Conservation (phyloP, 2,329 filamentous ascomycete genomes). For the Nigrospora oryzae region DNA sequence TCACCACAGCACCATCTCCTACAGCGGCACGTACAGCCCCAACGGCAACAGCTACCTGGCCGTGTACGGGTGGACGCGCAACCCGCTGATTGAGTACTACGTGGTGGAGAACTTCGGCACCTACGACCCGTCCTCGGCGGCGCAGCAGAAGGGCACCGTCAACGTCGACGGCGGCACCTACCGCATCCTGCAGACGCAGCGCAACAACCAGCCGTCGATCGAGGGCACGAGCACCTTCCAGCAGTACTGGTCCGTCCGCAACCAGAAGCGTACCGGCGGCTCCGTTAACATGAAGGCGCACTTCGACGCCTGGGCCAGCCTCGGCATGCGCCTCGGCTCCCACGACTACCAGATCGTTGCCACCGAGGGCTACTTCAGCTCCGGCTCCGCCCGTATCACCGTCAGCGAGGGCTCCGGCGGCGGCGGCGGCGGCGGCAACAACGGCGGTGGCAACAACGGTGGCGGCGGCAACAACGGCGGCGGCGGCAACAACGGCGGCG, state of each 20-base stretch:
- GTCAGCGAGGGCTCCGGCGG: neutral
- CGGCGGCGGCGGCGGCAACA: neutral
- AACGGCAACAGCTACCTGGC: constrained; percentile 34
- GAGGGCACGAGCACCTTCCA: constrained; percentile 35
- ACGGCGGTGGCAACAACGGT: neutral
- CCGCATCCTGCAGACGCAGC: constrained; percentile 21
- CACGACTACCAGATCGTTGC: constrained; percentile 23
- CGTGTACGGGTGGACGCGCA: constrained; percentile 29
- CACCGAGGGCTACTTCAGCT: constrained; percentile 30
- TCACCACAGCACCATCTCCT: constrained; percentile 32
- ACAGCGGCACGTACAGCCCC: constrained; percentile 36
- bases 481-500: neutral
- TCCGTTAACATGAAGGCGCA: constrained; percentile 17
- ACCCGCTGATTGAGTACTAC: constrained; percentile 28
- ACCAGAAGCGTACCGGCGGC: constrained; percentile 24
- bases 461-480: no score
- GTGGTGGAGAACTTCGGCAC: constrained; percentile 34
- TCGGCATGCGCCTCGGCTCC: constrained; percentile 15
- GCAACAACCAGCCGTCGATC: constrained; percentile 32
- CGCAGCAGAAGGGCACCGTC: constrained; percentile 18
- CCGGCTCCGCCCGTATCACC: constrained; percentile 26
- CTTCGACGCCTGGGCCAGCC: constrained; percentile 16
- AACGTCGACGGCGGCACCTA: constrained; percentile 22
- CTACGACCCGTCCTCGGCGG: constrained; percentile 29
- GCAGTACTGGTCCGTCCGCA: constrained; percentile 41